Percentiles rank a stretch among this genome's conserved stretches.
These are phyloP conservation scores for Thalassiosira pacifica DNA, from an alignment of 352 stramenopile genomes.

Conservation along the genomic window DNA sequence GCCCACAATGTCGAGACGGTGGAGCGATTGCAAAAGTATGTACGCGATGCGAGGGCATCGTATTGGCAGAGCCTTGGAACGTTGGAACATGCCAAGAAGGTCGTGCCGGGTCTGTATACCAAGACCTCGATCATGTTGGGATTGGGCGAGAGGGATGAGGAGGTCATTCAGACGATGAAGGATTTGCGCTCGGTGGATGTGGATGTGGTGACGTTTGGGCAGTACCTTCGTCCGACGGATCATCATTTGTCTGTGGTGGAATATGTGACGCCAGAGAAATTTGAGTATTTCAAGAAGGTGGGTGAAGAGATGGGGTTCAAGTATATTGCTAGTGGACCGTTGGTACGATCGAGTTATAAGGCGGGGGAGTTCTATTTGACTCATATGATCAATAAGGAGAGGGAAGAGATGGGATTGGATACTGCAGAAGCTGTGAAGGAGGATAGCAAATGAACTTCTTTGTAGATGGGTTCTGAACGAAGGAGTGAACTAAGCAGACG, in stretches of 20 bases:
- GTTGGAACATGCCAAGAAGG: constrained; percentile 95
- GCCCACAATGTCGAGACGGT: constrained; percentile 99
- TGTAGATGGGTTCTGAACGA: too few species aligned
- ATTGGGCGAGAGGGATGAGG: constrained; percentile 97
- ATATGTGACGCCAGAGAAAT: constrained; percentile 98
- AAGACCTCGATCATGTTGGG: constrained; percentile 99
- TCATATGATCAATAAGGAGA: constrained; percentile 90
- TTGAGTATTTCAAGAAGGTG: constrained; percentile 92
- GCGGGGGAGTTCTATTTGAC: constrained; percentile 99
- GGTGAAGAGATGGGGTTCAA: constrained; percentile 98
- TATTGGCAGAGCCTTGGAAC: constrained; percentile 97
- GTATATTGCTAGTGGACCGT: constrained; percentile 98
- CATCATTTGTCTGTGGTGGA: constrained; percentile 98
- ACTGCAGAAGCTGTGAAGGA: constrained; percentile 2
- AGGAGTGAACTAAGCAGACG: too few species aligned
- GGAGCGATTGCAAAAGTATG: constrained; percentile 91
- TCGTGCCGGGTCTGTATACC: constrained; percentile 93
- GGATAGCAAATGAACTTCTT: neutral
- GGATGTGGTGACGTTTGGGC: constrained; percentile 99
- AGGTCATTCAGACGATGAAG: constrained; percentile 94
- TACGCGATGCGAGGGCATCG: constrained; percentile 90
- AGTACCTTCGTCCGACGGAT: constrained; percentile 98
- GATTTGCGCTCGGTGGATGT: constrained; percentile 95
- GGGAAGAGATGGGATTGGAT: constrained; percentile 48
- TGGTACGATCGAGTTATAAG: constrained; percentile 99